Conservation (phyloP, 2,329 filamentous ascomycete genomes). For the Graphiopsis chlorocephala region DNA sequence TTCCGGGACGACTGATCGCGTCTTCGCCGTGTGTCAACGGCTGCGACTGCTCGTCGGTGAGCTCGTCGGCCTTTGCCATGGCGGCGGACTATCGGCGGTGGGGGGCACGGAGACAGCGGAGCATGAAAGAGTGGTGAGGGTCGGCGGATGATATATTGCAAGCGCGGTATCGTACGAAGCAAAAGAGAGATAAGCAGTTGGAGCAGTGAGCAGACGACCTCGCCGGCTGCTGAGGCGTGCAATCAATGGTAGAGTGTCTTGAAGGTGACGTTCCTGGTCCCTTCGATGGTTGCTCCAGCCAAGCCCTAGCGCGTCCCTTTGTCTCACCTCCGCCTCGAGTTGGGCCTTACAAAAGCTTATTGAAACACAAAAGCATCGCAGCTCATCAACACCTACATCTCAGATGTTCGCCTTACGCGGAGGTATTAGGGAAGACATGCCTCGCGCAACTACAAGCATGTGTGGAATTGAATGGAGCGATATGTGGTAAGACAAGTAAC, state of each 20-base stretch:
- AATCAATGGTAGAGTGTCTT: background rate
- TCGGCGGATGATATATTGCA: background rate
- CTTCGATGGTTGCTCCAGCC: background rate
- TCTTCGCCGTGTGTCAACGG: slow-evolving; percentile 41
- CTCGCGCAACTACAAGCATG: too few relatives aligned
- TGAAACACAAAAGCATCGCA: background rate
- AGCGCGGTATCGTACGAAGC: background rate
- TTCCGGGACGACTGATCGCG: slow-evolving; percentile 34
- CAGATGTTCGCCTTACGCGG: too few relatives aligned
- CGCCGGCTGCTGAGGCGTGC: background rate
- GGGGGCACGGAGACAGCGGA: background rate
- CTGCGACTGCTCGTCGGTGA: slow-evolving; percentile 45
- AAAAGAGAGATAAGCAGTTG: background rate
- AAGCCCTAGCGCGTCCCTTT: background rate
- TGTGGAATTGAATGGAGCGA: too few relatives aligned
- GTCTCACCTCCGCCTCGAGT: background rate
- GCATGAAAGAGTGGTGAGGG: background rate
- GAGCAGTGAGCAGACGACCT: background rate
- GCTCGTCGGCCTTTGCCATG: slow-evolving; percentile 23
- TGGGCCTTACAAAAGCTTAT: background rate
- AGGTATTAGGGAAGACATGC: too few relatives aligned
- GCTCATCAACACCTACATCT: background rate
- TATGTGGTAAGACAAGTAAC: too few relatives aligned
- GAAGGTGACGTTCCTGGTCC: background rate
- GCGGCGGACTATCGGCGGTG: background rate